These are phyloP conservation scores for Fusarium piperis DNA, from an alignment of 2,329 filamentous ascomycete species.

Conservation along the genomic window DNA sequence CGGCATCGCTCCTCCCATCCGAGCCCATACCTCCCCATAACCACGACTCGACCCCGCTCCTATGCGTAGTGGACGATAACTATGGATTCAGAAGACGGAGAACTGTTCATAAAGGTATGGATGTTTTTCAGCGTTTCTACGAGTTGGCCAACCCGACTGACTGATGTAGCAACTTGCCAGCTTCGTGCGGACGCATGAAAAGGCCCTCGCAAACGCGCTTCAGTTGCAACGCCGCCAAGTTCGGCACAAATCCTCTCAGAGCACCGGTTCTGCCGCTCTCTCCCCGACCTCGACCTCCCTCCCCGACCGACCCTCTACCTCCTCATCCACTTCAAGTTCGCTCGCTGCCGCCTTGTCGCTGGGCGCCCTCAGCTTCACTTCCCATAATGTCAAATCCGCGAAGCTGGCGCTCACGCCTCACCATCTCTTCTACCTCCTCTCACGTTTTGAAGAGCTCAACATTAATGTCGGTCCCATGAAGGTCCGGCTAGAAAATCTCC, in stretches of 20 bases:
- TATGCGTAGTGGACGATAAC: slow-evolving; percentile 55
- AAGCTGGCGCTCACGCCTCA: slow-evolving; percentile 94
- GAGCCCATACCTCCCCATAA: slow-evolving; percentile 2
- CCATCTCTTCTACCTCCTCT: slow-evolving; percentile 95
- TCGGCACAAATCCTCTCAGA: slow-evolving; percentile 76
- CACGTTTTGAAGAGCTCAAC: slow-evolving; percentile 90
- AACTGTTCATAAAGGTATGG: slow-evolving; percentile 85
- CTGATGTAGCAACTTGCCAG: slow-evolving; percentile 83
- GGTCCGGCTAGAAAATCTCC: slow-evolving; percentile 91
- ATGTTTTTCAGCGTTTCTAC: background rate
- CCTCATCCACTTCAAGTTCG: slow-evolving; percentile 75
- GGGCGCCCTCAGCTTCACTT: slow-evolving; percentile 84
- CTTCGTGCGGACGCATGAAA: slow-evolving; percentile 97
- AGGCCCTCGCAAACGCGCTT: slow-evolving; percentile 93
- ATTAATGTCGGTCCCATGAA: slow-evolving; percentile 97
- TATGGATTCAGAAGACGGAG: slow-evolving; percentile 91
- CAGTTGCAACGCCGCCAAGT: slow-evolving; percentile 79
- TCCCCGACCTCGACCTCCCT: slow-evolving; percentile 64
- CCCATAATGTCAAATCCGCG: slow-evolving; percentile 85
- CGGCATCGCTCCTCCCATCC: slow-evolving; percentile 11
- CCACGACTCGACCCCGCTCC: slow-evolving; percentile 13
- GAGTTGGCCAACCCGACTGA: slow-evolving; percentile 43
- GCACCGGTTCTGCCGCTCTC: slow-evolving; percentile 66
- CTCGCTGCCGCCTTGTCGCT: slow-evolving; percentile 89
- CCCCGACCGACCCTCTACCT: slow-evolving; percentile 70